phyloP scores from a whole-genome alignment of 768 basidiomycete genomes.

The Russula foetens region DNA sequence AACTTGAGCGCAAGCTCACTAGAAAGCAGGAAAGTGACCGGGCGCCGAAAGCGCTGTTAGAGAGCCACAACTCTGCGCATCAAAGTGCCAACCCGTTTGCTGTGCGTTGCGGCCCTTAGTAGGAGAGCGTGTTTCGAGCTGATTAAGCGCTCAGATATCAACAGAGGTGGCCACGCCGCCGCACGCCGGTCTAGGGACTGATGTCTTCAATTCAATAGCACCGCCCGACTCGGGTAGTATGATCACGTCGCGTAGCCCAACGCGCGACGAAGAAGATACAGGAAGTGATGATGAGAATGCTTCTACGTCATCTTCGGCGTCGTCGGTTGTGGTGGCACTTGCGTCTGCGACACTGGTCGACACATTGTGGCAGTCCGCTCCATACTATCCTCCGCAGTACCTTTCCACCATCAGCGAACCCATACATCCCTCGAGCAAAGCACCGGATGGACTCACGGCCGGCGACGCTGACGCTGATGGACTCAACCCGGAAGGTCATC shows the following conservation, averaged over 20 bases:
- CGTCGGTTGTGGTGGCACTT: slow-evolving; percentile 48
- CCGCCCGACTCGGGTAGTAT: background rate
- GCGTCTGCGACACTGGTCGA: slow-evolving; percentile 45
- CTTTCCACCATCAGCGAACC: slow-evolving; percentile 71
- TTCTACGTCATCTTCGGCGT: slow-evolving; percentile 27
- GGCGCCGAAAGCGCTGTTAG: slow-evolving; percentile 27
- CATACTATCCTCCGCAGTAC: slow-evolving; percentile 61
- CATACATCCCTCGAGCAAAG: slow-evolving; percentile 45
- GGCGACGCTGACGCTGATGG: slow-evolving; percentile 36
- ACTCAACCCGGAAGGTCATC: slow-evolving; percentile 36
- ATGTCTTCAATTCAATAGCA: slow-evolving; percentile 45
- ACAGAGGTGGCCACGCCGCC: slow-evolving; percentile 22
- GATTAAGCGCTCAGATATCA: slow-evolving; percentile 6
- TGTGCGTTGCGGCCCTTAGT: slow-evolving; percentile 31
- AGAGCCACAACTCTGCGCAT: slow-evolving; percentile 25
- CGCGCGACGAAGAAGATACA: background rate
- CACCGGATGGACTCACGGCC: slow-evolving; percentile 30
- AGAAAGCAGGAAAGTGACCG: slow-evolving; percentile 32
- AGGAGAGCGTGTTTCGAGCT: background rate
- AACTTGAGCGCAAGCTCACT: slow-evolving; percentile 51
- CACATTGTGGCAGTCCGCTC: slow-evolving; percentile 60
- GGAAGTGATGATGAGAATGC: slow-evolving; percentile 27
- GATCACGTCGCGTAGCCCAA: background rate
- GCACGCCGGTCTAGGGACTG: slow-evolving; percentile 52
- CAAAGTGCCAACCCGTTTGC: slow-evolving; percentile 61